Evolutionary conservation across 352 stramenopile genomes (phyloP), one percentile per base, ranked within the genome.

Genomic region (Phytophthora sojae): DNA sequence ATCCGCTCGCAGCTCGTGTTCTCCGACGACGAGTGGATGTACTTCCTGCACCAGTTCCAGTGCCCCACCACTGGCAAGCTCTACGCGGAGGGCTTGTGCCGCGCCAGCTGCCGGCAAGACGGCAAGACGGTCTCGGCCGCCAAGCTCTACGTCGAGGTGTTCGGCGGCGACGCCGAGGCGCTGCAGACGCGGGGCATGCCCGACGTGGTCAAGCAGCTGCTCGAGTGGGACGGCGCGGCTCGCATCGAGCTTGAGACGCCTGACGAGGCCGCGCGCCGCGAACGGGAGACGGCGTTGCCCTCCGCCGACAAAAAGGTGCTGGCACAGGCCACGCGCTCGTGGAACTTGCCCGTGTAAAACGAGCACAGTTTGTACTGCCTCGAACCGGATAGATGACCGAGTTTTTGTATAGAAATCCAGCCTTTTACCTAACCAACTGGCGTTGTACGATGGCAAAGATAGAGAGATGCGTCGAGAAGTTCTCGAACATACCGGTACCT

Each of bases 11-110:
- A 82, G 26, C 55, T 89, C 25, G 80, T 76, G 17, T 81, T 86
- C 52, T 74, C 65, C 29, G 83, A 91, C 70, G 51, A 74, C 44
- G 69, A 77, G 42, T 89, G 82, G 80, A 82, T 86, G 47, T 91
- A 90, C 67, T 76, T 91, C 21, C 32, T 84, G 54, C 83, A 90
- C 42, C 71, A 83, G 26, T 91, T 90, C 59, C 76, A 86, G 49
- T 90, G 82, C 53, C 83, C 83, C 8, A 85, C 73, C 19, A 89
- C 77, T 0, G 82, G 80, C 35, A 86, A 85, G 50, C 29, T 91
- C 12, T 91, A 88, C 65, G 83, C 83, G 21, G 83, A 91, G 42
- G 83, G 83, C 0, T 57, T 89, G 23, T 78, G 71, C 21, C 81
- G 81, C 25, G 76, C 70, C 21, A 83, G 69, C 6, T 73, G 82